Base-by-base conservation (phyloP, 805 yeast genomes). In the Dipodascopsis uninucleata region DNA sequence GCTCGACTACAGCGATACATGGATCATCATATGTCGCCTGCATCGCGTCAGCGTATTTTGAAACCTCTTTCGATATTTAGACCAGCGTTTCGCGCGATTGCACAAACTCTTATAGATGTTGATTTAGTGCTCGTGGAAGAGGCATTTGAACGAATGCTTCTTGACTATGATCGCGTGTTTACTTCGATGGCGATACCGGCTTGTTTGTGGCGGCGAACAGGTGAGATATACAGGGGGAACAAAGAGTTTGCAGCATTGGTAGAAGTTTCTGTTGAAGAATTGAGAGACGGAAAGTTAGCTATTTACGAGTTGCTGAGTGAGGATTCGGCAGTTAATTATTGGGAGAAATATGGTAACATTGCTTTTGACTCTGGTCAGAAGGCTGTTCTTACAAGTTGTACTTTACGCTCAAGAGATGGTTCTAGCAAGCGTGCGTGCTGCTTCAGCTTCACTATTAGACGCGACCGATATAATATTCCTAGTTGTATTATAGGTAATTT, bases 121-220 rank as follows among this genome's bases (percentile, higher is more conserved):
- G 97, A 90, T 64, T 71, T 90, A 59, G 89, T 89, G 3, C 68
- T 88, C 28, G 97, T 90, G 3, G 97, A 90, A 58, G 97, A 90
- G 64, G 82, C 83, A 44, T 90, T 90, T 61, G 97, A 90, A 67
- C 72, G 97, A 52, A 85, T 90, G 95, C 67, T 90, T 35, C 69
- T 90, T 41, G 96, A 90, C 57, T 88, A 90, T 60, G 97, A 90
- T 62, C 73, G 97, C 28, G 96, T 90, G 3, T 90, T 90, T 67
- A 88, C 97, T 0, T 83, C 95, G 3, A 88, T 90, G 96, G 96
- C 97, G 5, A 87, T 90, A 49, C 97, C 97, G 1, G 96, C 97
- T 1, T 90, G 97, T 66, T 71, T 90, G 23, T 90, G 97, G 97
- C 71, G 97, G 61, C 80, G 97, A 57, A 89, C 97, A 0, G 97